A percentile compares a stretch with the other conserved stretches of the same genome.
Conservation (phyloP, 2,329 filamentous ascomycete genomes). For the Endothia cerciana region DNA sequence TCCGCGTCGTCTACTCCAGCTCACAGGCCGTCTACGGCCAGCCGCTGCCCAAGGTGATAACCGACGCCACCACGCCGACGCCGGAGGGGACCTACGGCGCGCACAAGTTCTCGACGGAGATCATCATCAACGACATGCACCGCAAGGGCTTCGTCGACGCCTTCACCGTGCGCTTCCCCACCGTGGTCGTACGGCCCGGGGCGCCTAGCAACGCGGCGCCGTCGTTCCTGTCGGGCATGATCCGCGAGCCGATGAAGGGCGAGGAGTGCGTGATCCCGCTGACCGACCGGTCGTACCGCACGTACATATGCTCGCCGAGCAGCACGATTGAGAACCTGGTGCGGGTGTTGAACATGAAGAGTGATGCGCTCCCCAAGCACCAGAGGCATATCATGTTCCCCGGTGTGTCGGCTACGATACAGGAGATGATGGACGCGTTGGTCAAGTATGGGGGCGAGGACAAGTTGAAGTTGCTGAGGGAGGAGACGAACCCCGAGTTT, state of each 20-base stretch:
- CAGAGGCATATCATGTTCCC: slow-evolving; percentile 61
- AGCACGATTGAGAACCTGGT: slow-evolving; percentile 58
- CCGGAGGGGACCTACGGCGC: slow-evolving; percentile 66
- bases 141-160: slow-evolving; percentile 62
- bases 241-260: slow-evolving; percentile 64
- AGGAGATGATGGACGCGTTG: slow-evolving; percentile 63
- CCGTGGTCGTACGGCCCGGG: slow-evolving; percentile 64
- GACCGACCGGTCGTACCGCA: slow-evolving; percentile 52
- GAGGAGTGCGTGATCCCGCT: slow-evolving; percentile 57
- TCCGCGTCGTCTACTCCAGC: slow-evolving; percentile 63
- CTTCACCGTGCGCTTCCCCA: slow-evolving; percentile 62
- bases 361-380: slow-evolving; percentile 46
- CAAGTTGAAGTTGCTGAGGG: slow-evolving; percentile 54
- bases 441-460: slow-evolving; percentile 59
- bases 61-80: slow-evolving; percentile 56
- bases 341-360: slow-evolving; percentile 46
- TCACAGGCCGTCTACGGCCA: slow-evolving; percentile 67
- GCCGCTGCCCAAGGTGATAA: slow-evolving; percentile 56
- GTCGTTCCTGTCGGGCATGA: slow-evolving; percentile 66
- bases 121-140: slow-evolving; percentile 66
- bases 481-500: slow-evolving; percentile 56
- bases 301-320: slow-evolving; percentile 59
- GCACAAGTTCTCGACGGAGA: slow-evolving; percentile 66
- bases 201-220: slow-evolving; percentile 64
- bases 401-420: slow-evolving; percentile 59